Base-by-base conservation (phyloP, 2,329 filamentous ascomycete genomes). In the Colletotrichum endophyticum region DNA sequence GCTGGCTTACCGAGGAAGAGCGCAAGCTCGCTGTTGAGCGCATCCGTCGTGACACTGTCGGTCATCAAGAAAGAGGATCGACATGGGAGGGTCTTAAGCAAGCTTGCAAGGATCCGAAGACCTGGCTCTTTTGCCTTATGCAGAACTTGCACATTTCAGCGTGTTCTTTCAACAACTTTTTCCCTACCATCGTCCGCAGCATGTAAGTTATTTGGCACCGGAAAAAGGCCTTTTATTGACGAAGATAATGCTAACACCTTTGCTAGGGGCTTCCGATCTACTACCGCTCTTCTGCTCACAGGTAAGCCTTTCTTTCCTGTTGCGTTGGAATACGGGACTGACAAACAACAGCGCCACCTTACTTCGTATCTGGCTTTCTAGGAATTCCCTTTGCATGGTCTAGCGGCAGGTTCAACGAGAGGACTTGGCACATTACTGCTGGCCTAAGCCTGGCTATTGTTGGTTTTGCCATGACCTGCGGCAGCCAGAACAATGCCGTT, bases 371-470 rank as follows among this genome's bases (percentile, higher is more conserved):
- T 7, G 75, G 72, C 6, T 25, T 90, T 32, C n/a, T 75, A 25
- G 67, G 67, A 9, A 75, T 77, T n/a, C 59, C 66, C 6, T 75
- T 75, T 16, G 72, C 80, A 1, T 84, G 80, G 83, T 87, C 83
- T 19, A 88, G 87, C 0, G 89, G 87, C 1, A 83, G 82, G 8
- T 84, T 86, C 79, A 86, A 89, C 71, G 87, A 89, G 74, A 83
- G 87, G 39, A 88, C 86, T 1, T 88, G 86, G 86, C 88, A 89
- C 75, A 85, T 87, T 28, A 88, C 86, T 1, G 77, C 83, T 12
- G 84, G 85, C 11, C 87, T 88, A 69, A 57, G 81, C 7, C 71
- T 86, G 27, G 87, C 87, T 1, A 82, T 87, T 2, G 63, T 77
- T 8, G 75, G 75, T 15, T 77, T 77, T 27, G 66, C 72, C 27